Conservation (phyloP, 257 asterid genomes). For the Salvia rosmarinus region DNA sequence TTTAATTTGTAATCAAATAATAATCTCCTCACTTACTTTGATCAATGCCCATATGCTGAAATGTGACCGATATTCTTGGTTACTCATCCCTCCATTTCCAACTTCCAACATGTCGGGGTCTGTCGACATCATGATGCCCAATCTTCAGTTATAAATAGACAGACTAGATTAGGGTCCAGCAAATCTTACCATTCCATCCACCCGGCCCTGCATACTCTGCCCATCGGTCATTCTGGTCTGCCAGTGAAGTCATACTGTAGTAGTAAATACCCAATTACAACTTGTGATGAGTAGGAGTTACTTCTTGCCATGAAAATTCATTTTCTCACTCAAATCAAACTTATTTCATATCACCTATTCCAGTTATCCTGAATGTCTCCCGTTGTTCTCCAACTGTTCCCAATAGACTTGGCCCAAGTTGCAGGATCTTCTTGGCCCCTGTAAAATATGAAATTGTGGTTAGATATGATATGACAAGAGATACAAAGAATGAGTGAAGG, state of each 20-base stretch:
- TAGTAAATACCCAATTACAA: not conserved
- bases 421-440: slow-evolving; percentile 98
- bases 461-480: no score
- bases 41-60: slow-evolving; percentile 94
- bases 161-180: not conserved
- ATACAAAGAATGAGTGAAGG: no score
- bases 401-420: slow-evolving; percentile 80
- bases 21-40: slow-evolving; percentile 52
- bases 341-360: slow-evolving; percentile 56
- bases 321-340: not conserved
- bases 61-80: slow-evolving; percentile 81
- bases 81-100: slow-evolving; percentile 92
- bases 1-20: not conserved
- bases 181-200: slow-evolving; percentile 82
- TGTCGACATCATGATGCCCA: slow-evolving; percentile 25
- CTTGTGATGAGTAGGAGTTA: not conserved
- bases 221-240: slow-evolving; percentile 87
- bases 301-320: no score
- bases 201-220: slow-evolving; percentile 90
- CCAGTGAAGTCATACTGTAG: slow-evolving; percentile 77
- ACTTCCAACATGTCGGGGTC: slow-evolving; percentile 99
- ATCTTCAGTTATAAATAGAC: no score
- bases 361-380: slow-evolving; percentile 83
- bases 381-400: slow-evolving; percentile 97
- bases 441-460: not conserved